phyloP scores from a whole-genome alignment of 306 rosid genomes.

The Morella rubra region DNA sequence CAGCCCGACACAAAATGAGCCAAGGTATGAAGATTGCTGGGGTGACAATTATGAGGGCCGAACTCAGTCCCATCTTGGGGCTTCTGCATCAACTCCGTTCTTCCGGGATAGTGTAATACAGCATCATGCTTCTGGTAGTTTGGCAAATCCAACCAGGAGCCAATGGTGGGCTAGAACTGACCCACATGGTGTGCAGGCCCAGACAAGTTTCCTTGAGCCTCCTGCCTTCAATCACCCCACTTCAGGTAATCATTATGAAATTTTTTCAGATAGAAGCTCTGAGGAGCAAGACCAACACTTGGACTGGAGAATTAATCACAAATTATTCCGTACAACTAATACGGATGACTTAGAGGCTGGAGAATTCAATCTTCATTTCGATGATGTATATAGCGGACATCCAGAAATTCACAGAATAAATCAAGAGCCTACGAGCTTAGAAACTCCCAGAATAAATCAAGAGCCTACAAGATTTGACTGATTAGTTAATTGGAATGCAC shows the following conservation, averaged over 20 bases:
- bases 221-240: constrained; percentile 55
- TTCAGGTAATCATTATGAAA: constrained; percentile 32
- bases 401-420: constrained; percentile 49
- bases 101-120: constrained; percentile 50
- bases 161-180: constrained; percentile 84
- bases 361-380: constrained; percentile 67
- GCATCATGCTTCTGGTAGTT: constrained; percentile 34
- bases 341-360: constrained; percentile 63
- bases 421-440: constrained; percentile 39
- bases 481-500: constrained; percentile 32
- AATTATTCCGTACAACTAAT: constrained; percentile 43
- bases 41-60: constrained; percentile 36
- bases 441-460: constrained; percentile 42
- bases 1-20: constrained; percentile 35
- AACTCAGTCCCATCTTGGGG: constrained; percentile 52
- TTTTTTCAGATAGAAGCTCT: constrained; percentile 55
- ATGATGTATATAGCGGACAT: constrained; percentile 62
- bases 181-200: constrained; percentile 33
- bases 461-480: constrained; percentile 39
- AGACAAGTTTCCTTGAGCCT: constrained; percentile 82
- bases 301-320: constrained; percentile 44
- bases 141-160: constrained; percentile 32
- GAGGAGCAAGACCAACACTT: constrained; percentile 56
- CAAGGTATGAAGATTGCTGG: constrained; percentile 40
- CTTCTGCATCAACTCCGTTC: constrained; percentile 67